Percentiles rank a stretch among this genome's conserved stretches.
Evolutionary conservation across 1,284 basidiomycete genomes (phyloP).

Genomic region (Austropuccinia psidii): DNA sequence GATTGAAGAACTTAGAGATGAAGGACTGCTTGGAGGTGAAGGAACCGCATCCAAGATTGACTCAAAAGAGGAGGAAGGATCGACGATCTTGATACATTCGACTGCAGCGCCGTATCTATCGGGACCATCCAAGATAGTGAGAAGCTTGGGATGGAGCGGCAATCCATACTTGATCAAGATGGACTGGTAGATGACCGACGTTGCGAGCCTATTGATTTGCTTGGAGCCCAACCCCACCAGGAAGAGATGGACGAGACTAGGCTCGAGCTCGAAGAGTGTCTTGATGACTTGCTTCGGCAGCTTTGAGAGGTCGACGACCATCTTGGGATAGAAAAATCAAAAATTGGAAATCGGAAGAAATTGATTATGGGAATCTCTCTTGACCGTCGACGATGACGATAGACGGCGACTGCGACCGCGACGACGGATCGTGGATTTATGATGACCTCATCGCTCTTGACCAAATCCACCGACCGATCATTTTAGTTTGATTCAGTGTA

Average conservation of each 20-base stretch:
- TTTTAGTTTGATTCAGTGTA: too few species aligned
- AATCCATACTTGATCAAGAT: neutral
- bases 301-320: neutral
- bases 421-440: too few species aligned
- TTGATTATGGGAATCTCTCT: too few species aligned
- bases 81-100: neutral
- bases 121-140: conserved; percentile 1
- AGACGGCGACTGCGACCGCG: too few species aligned
- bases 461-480: too few species aligned
- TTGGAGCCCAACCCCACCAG: neutral
- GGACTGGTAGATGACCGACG: neutral
- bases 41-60: neutral
- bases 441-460: too few species aligned
- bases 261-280: conserved; percentile 21
- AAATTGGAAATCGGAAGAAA: neutral
- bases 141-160: neutral
- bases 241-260: neutral
- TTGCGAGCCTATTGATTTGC: neutral
- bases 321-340: neutral
- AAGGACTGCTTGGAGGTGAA: neutral
- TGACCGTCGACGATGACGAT: too few species aligned
- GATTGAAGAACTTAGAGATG: neutral
- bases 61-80: neutral
- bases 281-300: neutral
- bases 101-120: neutral